A percentile compares a stretch with the other conserved stretches of the same genome.
Conservation (phyloP, 768 basidiomycete genomes). For the Mycena filopes region DNA sequence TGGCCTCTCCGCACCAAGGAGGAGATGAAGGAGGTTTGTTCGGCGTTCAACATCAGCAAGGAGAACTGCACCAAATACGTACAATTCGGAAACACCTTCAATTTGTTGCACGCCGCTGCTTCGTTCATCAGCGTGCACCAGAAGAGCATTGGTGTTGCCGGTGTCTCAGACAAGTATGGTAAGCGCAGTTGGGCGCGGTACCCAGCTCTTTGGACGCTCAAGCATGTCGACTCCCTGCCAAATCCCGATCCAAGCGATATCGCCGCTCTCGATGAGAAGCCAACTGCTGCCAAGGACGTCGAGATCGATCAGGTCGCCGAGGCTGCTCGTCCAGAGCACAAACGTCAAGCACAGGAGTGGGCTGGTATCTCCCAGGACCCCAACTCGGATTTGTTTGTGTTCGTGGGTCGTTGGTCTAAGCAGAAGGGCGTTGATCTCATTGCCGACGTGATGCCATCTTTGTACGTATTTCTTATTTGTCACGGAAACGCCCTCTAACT, state of each 20-base stretch:
- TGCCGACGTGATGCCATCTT: slow-evolving; percentile 91
- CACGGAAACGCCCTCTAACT: slow-evolving; percentile 19
- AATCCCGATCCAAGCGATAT: slow-evolving; percentile 97
- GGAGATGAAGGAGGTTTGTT: slow-evolving; percentile 98
- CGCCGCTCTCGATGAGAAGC: slow-evolving; percentile 87
- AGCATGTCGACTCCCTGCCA: slow-evolving; percentile 93
- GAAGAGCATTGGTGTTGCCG: slow-evolving; percentile 93
- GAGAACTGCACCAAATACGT: slow-evolving; percentile 97
- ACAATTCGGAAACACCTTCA: slow-evolving; percentile 98
- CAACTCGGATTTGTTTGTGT: slow-evolving; percentile 90
- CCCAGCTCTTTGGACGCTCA: slow-evolving; percentile 95
- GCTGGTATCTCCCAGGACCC: slow-evolving; percentile 93
- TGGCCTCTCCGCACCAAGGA: slow-evolving; percentile 98
- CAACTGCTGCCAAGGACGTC: slow-evolving; percentile 76
- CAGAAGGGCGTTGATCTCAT: slow-evolving; percentile 99
- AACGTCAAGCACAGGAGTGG: slow-evolving; percentile 96
- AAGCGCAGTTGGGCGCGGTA: slow-evolving; percentile 98
- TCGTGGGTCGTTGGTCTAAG: slow-evolving; percentile 98
- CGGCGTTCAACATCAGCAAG: slow-evolving; percentile 97
- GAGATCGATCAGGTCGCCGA: slow-evolving; percentile 84
- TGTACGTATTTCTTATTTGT: slow-evolving; percentile 58
- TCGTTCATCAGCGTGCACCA: slow-evolving; percentile 94
- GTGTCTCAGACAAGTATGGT: slow-evolving; percentile 98
- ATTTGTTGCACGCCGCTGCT: slow-evolving; percentile 92
- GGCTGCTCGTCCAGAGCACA: slow-evolving; percentile 89